Base-by-base conservation (phyloP, 495 filamentous ascomycete species). In the Neurospora sp. region DNA sequence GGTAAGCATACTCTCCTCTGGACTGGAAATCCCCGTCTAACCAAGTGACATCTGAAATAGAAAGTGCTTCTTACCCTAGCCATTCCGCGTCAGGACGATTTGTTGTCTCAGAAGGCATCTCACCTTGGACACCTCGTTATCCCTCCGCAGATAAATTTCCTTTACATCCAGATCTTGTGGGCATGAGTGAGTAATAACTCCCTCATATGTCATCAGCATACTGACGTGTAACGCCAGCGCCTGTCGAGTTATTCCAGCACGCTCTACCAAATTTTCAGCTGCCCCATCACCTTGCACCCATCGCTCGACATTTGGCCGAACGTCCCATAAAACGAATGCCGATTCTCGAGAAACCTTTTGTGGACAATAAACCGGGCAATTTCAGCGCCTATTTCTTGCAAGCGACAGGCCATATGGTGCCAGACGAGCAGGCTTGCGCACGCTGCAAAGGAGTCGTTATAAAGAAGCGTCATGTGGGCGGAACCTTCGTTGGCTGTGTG, bases 321-420 rank as follows among this genome's bases (percentile, higher is more conserved):
- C 37, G 27, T 3, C 68, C 53, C 11, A 65, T 73, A n/a, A 72
- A 46, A 61, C 72, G 71, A 7, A 39, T 76, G 8, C 77, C 77
- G 11, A 3, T 18, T n/a, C 7, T 71, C 4, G 7, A 10, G n/a
- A 10, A 12, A 14, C 2, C 18, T 22, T 75, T 76, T 61, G 69
- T 27, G 39, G 31, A 42, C 70, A 53, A 18, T 9, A 76, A 75
- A 46, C 16, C 38, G 16, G 73, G 72, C 22, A 78, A 77, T 42
- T 16, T 72, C 14, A 14, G 69, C 39, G 53, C 77, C 16, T 76
- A 72, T 31, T 42, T 77, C 11, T 75, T 79, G 53, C 77, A 79
- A 14, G 77, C 77, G 8, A 41, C 44, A 4, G 76, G 76, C 31
- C 69, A 73, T 8, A 22, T 44, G 5, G 31, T 76, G 2, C 70